Base-by-base conservation (phyloP, 169 alveolate genomes). In the Theileria sp. region DNA sequence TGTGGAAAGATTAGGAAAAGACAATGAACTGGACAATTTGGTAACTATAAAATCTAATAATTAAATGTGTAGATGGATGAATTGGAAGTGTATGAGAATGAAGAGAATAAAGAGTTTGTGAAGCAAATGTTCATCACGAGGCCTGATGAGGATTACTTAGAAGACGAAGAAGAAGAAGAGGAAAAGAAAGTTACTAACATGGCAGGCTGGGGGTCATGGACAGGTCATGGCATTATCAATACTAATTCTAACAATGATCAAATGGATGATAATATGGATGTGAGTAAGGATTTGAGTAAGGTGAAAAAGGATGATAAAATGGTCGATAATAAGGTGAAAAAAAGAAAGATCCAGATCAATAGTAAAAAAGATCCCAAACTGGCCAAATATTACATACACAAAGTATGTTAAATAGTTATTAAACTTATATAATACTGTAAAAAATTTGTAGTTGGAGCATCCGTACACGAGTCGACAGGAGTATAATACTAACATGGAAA, bases 151-250 rank as follows among this genome's bases (percentile, higher is more conserved):
- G 70, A 51, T 25, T 67, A 82, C 2, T 77, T 82, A 58, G 62
- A 71, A 71, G 79, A 71, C 36, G 44, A 83, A 13, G 82, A 49
- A 6, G 86, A 82, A 30, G 13, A 51, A 25, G 88, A 73, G 70
- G 36, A 23, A 17, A 72, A 15, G 17, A 62, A 44, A 34, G 28
- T 36, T 23, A 74, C 66, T 49, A 19, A 61, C 51, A 69, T 82
- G 54, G 69, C 78, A 56, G 88, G 88, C 5, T 82, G 88, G 88
- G 88, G 88, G 17, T 71, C 79, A 62, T 82, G 88, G 88, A 82
- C 88, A 0, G 88, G 88, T 10, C 77, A 54, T 21, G 86, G 86
- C 17, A 82, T 82, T 0, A 71, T 38, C 3, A 60, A 56, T 3
- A 32, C 15, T 17, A 28, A 21, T 21, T 19, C 28, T 25, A 58